phyloP scores from a whole-genome alignment of 352 stramenopile species.

The Plasmopara muralis region DNA sequence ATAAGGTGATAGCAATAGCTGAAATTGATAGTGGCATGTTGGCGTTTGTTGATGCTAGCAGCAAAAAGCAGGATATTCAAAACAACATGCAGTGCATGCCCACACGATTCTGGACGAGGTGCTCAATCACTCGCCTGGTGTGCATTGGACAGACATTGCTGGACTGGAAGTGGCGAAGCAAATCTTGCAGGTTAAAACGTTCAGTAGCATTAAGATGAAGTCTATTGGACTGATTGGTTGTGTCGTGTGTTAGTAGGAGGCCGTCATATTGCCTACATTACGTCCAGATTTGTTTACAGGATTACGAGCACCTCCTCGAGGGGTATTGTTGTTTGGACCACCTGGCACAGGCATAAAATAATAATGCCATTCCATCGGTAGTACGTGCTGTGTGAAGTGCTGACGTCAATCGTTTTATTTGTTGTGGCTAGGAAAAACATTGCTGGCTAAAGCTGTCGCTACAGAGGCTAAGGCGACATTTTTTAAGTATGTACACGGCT shows the following conservation, averaged over 20 bases:
- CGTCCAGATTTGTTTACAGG: constrained; percentile 82
- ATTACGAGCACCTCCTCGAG: constrained; percentile 54
- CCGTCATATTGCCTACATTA: constrained; percentile 79
- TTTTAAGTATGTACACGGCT: constrained; percentile 47
- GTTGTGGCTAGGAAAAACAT: constrained; percentile 54
- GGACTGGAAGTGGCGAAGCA: constrained; percentile 81
- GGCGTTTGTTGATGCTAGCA: constrained; percentile 4
- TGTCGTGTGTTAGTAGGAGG: constrained; percentile 41
- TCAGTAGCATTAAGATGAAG: not conserved
- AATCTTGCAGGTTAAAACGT: constrained; percentile 60
- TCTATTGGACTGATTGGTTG: constrained; percentile 1
- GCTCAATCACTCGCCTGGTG: constrained; percentile 66
- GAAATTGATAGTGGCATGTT: not conserved
- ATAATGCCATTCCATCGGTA: not conserved
- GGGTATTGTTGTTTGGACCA: constrained; percentile 75
- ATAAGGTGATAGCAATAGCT: not conserved
- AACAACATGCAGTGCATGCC: constrained; percentile 51
- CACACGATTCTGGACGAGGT: constrained; percentile 83
- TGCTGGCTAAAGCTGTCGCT: constrained; percentile 77
- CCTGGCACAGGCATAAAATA: constrained; percentile 53
- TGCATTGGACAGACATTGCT: constrained; percentile 79
- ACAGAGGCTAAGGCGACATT: constrained; percentile 80
- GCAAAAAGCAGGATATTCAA: constrained; percentile 36
- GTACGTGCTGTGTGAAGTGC: not conserved
- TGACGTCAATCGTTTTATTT: not conserved